Evolutionary conservation across 2,329 filamentous ascomycete genomes (phyloP).

Genomic region (Trichophyton verrucosum): DNA sequence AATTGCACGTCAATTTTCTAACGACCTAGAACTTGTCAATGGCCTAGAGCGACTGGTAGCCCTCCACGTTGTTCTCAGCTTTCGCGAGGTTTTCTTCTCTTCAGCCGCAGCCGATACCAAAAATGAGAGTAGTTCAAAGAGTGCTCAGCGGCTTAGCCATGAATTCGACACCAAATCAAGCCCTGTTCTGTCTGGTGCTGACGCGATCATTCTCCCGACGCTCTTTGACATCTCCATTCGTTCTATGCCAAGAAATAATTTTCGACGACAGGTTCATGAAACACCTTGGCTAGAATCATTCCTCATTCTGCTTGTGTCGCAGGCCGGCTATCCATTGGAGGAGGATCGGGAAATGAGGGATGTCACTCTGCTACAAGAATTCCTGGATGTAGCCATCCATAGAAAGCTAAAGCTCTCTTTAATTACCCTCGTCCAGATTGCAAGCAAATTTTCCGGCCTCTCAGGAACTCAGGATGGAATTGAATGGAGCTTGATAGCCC

Average conservation of each 20-base stretch:
- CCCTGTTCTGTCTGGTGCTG: slow-evolving; percentile 8
- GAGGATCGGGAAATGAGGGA: slow-evolving; percentile 16
- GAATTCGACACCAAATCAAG: slow-evolving; percentile 26
- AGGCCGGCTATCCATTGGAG: slow-evolving; percentile 25
- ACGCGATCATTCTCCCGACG: slow-evolving; percentile 26
- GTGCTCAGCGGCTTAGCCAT: slow-evolving; percentile 26
- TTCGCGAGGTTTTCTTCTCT: slow-evolving; percentile 27
- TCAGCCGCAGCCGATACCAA: slow-evolving; percentile 23
- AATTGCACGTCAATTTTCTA: slow-evolving; percentile 17
- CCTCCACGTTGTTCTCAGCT: slow-evolving; percentile 31
- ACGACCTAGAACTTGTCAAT: slow-evolving; percentile 6
- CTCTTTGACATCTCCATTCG: slow-evolving; percentile 37
- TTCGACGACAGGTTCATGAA: slow-evolving; percentile 34
- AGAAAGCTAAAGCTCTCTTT: slow-evolving; percentile 30
- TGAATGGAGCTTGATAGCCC: slow-evolving; percentile 31
- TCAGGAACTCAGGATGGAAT: slow-evolving; percentile 20
- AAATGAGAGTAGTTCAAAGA: slow-evolving; percentile 23
- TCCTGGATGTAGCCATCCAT: slow-evolving; percentile 29
- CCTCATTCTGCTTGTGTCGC: slow-evolving; percentile 33
- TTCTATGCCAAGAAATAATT: slow-evolving; percentile 33
- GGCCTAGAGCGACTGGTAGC: slow-evolving; percentile 27
- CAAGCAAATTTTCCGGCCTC: slow-evolving; percentile 28
- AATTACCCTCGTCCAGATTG: slow-evolving; percentile 30
- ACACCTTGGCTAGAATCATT: slow-evolving; percentile 39
- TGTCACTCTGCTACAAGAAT: slow-evolving; percentile 24